Conservation (phyloP, 106 monocot genomes). For the Vanilla planifolia region DNA sequence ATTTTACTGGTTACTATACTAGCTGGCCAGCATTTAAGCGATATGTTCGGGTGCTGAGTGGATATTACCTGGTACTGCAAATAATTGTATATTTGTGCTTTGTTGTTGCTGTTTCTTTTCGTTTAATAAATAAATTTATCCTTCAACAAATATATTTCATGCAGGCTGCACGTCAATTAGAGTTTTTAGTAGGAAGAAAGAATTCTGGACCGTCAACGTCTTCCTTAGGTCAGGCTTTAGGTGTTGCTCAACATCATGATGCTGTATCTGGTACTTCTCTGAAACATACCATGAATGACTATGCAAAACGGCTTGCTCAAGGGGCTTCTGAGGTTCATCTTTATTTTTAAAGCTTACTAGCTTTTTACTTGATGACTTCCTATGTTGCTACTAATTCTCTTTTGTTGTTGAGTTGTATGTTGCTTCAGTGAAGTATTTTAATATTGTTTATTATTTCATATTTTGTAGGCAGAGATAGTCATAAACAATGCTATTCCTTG, state of each 20-base stretch:
- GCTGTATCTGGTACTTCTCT: slow-evolving; percentile 65
- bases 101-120: slow-evolving; percentile 1
- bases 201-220: slow-evolving; percentile 23
- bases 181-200: slow-evolving; percentile 37
- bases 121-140: too few relatives aligned
- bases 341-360: not conserved
- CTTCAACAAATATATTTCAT: too few relatives aligned
- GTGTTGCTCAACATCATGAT: slow-evolving; percentile 79
- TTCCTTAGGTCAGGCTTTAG: slow-evolving; percentile 58
- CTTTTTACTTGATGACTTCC: not conserved
- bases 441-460: not conserved
- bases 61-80: slow-evolving; percentile 57
- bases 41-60: slow-evolving; percentile 59
- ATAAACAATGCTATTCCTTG: slow-evolving; percentile 48
- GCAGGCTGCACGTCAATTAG: slow-evolving; percentile 65
- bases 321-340: slow-evolving; percentile 52
- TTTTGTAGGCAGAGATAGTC: slow-evolving; percentile 43
- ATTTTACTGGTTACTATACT: slow-evolving; percentile 80
- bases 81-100: not conserved
- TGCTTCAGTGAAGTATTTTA: slow-evolving; percentile 15
- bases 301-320: slow-evolving; percentile 61
- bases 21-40: slow-evolving; percentile 71
- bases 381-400: not conserved
- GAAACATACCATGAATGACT: slow-evolving; percentile 71
- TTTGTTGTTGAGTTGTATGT: not conserved